phyloP scores from a whole-genome alignment of 345 rosid species.

The Passiflora organensis region DNA sequence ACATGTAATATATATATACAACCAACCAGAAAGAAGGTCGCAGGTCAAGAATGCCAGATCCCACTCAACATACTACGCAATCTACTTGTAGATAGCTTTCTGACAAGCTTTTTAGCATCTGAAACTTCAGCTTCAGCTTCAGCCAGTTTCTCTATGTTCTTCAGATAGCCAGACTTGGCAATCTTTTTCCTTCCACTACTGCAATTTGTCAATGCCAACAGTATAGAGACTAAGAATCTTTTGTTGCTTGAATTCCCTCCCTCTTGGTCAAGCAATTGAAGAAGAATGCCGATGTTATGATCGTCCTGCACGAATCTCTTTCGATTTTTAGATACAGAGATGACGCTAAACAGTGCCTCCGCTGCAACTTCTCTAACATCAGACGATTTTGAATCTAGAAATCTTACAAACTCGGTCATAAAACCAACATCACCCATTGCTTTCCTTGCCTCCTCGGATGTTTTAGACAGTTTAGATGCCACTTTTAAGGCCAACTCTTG shows the following conservation, averaged over 20 bases:
- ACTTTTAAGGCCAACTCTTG: constrained; percentile 77
- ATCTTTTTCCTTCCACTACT: constrained; percentile 75
- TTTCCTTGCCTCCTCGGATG: constrained; percentile 61
- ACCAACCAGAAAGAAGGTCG: constrained; percentile 9
- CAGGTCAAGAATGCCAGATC: constrained; percentile 61
- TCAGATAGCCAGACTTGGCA: constrained; percentile 62
- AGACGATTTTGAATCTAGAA: constrained; percentile 70
- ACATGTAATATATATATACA: constrained; percentile 45
- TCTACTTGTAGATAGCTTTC: constrained; percentile 64
- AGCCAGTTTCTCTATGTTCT: constrained; percentile 80
- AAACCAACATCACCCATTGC: constrained; percentile 78
- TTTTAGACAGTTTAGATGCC: constrained; percentile 48
- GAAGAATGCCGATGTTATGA: constrained; percentile 47
- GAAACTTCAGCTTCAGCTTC: constrained; percentile 72
- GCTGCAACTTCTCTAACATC: constrained; percentile 79
- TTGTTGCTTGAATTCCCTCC: constrained; percentile 54
- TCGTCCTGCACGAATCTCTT: constrained; percentile 73
- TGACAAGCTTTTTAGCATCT: constrained; percentile 80
- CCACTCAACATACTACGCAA: constrained; percentile 69
- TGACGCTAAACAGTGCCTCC: constrained; percentile 48
- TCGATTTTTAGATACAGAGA: constrained; percentile 56
- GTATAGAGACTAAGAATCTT: constrained; percentile 56
- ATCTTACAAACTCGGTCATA: constrained; percentile 66
- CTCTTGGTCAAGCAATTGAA: constrained; percentile 56
- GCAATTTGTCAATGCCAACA: constrained; percentile 66